Evolutionary conservation across 345 rosid genomes (phyloP), one percentile per base, ranked within the genome.

Genomic region (Mallotus nudiflorus): DNA sequence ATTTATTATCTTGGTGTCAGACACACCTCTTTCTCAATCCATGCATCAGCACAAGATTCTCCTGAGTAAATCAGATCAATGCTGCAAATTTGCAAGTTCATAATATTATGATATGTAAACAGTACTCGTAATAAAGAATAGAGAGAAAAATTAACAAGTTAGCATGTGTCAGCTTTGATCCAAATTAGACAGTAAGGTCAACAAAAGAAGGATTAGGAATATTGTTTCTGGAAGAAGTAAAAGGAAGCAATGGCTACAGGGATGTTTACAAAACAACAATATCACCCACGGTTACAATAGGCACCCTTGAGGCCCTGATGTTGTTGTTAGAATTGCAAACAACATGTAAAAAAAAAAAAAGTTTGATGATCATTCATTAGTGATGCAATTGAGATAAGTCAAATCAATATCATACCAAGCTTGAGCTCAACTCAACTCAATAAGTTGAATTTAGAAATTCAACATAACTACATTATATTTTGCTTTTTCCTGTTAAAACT

Each of bases 11-110:
- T 45, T 16, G 50, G 54, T 52, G 64, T 65, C 45, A 48, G 48
- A 46, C 70, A 66, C 75, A 82, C 98, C 95, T 94, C 97, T 64
- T 81, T 91, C 77, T 91, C 98, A 70, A 91, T 94, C 98, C 97
- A 94, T 53, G 95, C 73, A 71, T 94, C 98, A 55, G 98, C 98
- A 67, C 91, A 85, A 28, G 95, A 74, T 77, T 94, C 96, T 58
- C 88, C 93, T 1, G 97, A 82, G 85, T 59, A 94, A 59, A 94
- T 76, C 50, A 94, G 60, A 72, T 91, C 98, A 52, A 94, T 80
- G 16, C 98, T 94, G 91, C 88, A 78, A 60, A 25, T 68, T 67
- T 73, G 66, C 55, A 35, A 73, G 71, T 16, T 49, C 24, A 59
- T 72, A 63, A 28, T 20, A 58, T 77, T 27, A 78, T 7, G 51